These are phyloP conservation scores for Erigeron canadensis DNA, from an alignment of 129 eudicot genomes.

Conservation along the genomic window DNA sequence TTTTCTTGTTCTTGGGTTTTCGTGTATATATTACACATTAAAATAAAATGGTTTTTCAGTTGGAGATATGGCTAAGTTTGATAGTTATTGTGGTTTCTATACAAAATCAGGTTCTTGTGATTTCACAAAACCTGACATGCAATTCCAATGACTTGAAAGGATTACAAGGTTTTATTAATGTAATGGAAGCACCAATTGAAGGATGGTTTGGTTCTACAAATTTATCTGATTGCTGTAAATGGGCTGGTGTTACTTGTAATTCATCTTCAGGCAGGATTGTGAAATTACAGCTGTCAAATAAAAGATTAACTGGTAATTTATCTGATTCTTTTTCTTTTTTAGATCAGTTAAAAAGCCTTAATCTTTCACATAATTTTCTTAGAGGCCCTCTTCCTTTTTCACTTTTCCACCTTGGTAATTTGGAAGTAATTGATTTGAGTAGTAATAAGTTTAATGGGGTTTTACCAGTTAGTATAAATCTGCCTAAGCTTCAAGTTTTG, in stretches of 20 bases:
- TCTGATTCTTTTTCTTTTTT: constrained; percentile 48
- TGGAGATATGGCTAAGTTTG: constrained; percentile 27
- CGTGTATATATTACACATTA: not conserved
- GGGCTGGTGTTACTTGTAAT: constrained; percentile 54
- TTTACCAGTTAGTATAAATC: constrained; percentile 42
- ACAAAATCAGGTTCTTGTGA: constrained; percentile 31
- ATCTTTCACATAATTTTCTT: constrained; percentile 57
- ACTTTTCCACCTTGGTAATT: constrained; percentile 40
- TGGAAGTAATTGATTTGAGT: constrained; percentile 55
- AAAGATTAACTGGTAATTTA: constrained; percentile 45
- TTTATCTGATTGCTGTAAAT: constrained; percentile 54
- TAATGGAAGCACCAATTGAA: constrained; percentile 36
- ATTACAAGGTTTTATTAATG: constrained; percentile 34
- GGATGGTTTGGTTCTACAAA: constrained; percentile 38
- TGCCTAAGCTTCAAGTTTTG: constrained; percentile 46
- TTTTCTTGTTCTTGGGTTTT: not conserved
- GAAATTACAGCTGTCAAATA: constrained; percentile 35
- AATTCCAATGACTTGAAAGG: constrained; percentile 49
- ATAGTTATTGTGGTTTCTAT: constrained; percentile 5
- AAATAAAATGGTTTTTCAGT: constrained; percentile 22
- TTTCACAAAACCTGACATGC: constrained; percentile 50
- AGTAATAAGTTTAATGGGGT: constrained; percentile 44
- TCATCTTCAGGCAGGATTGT: constrained; percentile 48
- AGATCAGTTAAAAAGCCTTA: constrained; percentile 53
- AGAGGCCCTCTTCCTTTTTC: constrained; percentile 52